These are phyloP conservation scores for Venturia nashicola DNA, from an alignment of 2,329 filamentous ascomycete species.

Conservation along the genomic window DNA sequence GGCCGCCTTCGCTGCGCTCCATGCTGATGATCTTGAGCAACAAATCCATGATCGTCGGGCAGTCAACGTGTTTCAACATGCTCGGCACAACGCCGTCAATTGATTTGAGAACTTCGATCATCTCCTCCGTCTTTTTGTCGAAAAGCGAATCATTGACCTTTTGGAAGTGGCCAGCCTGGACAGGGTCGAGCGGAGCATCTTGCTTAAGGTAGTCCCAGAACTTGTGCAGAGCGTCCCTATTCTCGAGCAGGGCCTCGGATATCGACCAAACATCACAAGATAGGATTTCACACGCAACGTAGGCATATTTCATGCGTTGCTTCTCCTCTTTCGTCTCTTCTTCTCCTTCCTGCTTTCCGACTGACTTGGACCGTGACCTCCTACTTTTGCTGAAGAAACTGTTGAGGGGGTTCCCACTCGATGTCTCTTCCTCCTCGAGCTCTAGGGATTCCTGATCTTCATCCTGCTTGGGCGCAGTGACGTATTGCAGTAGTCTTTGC, in stretches of 20 bases:
- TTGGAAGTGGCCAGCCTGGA: conserved; percentile 95
- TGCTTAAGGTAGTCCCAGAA: conserved; percentile 88
- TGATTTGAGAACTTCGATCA: conserved; percentile 80
- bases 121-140: conserved; percentile 96
- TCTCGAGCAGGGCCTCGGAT: conserved; percentile 81
- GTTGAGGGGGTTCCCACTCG: conserved; percentile 20
- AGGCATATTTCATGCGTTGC: conserved; percentile 85
- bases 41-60: conserved; percentile 96
- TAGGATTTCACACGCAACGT: conserved; percentile 82
- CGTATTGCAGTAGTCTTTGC: conserved; percentile 78
- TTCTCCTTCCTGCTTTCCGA: conserved; percentile 30
- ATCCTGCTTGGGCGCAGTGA: conserved; percentile 59
- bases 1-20: conserved; percentile 81
- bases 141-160: conserved; percentile 98
- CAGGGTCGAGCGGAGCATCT: conserved; percentile 74
- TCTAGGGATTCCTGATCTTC: conserved; percentile 28
- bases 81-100: conserved; percentile 70
- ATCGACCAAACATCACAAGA: conserved; percentile 97
- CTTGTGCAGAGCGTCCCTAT: conserved; percentile 60
- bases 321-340: conserved; percentile 70
- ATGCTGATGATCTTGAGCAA: conserved; percentile 93
- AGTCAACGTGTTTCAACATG: conserved; percentile 88
- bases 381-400: conserved; percentile 33
- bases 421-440: conserved; percentile 35
- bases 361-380: conserved; percentile 29